Percentiles rank a stretch among this genome's conserved stretches.
Conservation (phyloP, 805 yeast genomes). For the Cyberlindnera subsufficiens region DNA sequence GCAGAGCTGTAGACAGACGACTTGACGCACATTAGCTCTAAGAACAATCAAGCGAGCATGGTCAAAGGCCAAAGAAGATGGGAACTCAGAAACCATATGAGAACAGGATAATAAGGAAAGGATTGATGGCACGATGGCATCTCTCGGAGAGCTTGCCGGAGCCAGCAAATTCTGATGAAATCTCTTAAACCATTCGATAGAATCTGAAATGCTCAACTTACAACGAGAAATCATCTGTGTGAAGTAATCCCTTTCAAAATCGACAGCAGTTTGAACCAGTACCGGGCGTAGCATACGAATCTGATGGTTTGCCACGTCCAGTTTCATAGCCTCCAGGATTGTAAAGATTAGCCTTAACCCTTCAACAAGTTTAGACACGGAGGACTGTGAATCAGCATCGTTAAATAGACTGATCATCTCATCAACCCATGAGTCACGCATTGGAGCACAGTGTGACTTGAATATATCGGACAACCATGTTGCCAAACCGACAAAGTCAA, state of each 20-base stretch:
- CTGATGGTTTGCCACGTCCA: constrained; percentile 94
- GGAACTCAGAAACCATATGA: constrained; percentile 76
- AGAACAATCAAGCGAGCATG: constrained; percentile 70
- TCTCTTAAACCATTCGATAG: constrained; percentile 21
- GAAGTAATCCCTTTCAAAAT: constrained; percentile 82
- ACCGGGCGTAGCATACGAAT: constrained; percentile 81
- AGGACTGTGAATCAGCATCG: constrained; percentile 29
- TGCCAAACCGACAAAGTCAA: constrained; percentile 65
- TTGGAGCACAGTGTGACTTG: constrained; percentile 91
- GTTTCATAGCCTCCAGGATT: constrained; percentile 87
- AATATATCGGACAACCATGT: constrained; percentile 72
- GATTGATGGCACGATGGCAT: constrained; percentile 44
- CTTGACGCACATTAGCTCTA: constrained; percentile 81
- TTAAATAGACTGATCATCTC: constrained; percentile 53
- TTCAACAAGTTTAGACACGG: constrained; percentile 49
- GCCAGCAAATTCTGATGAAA: constrained; percentile 11
- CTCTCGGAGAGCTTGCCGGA: constrained; percentile 24
- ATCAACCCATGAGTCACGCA: constrained; percentile 87
- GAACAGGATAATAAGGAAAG: constrained; percentile 68
- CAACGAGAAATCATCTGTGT: constrained; percentile 54
- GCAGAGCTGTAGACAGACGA: constrained; percentile 75
- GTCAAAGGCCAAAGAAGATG: constrained; percentile 78
- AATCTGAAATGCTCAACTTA: constrained; percentile 24
- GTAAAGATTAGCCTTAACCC: constrained; percentile 76
- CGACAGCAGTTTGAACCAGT: constrained; percentile 78